A percentile compares a stretch with the other conserved stretches of the same genome.
Conservation (phyloP, 345 rosid genomes). For the Eucalyptus tenuipes region DNA sequence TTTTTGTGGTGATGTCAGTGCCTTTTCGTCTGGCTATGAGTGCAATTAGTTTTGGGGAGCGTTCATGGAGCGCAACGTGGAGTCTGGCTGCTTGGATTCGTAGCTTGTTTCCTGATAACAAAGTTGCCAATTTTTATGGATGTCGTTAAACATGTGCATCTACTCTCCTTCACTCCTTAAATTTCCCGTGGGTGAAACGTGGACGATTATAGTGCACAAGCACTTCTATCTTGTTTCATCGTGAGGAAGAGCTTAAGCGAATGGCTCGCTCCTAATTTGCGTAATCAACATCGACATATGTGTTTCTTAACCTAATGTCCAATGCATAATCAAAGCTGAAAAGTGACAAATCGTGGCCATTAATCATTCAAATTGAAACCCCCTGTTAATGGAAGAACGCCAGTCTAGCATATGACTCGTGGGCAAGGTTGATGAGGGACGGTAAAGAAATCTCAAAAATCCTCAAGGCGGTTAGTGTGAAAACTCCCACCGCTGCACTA, state of each 20-base stretch:
- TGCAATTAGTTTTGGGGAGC: neutral
- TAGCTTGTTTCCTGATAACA: neutral
- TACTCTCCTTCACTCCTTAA: neutral
- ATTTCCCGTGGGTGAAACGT: neutral
- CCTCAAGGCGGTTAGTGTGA: neutral
- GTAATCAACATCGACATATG: neutral
- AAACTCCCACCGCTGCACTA: neutral
- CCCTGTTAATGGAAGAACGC: neutral
- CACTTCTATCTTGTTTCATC: neutral
- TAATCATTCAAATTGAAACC: neutral
- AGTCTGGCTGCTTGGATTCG: neutral
- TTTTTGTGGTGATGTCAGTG: slow-evolving; percentile 7
- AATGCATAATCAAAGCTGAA: neutral
- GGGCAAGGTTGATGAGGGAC: neutral
- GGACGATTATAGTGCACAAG: neutral
- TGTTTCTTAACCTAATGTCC: neutral
- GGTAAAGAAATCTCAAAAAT: neutral
- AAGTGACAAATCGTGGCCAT: neutral
- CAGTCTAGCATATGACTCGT: neutral
- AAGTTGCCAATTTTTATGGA: neutral
- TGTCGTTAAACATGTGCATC: neutral
- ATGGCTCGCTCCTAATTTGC: neutral
- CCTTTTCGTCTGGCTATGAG: neutral
- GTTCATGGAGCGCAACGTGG: neutral
- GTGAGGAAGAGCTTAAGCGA: neutral